phyloP scores from a whole-genome alignment of 2,329 filamentous ascomycete species.

The Emericellopsis atlantica region DNA sequence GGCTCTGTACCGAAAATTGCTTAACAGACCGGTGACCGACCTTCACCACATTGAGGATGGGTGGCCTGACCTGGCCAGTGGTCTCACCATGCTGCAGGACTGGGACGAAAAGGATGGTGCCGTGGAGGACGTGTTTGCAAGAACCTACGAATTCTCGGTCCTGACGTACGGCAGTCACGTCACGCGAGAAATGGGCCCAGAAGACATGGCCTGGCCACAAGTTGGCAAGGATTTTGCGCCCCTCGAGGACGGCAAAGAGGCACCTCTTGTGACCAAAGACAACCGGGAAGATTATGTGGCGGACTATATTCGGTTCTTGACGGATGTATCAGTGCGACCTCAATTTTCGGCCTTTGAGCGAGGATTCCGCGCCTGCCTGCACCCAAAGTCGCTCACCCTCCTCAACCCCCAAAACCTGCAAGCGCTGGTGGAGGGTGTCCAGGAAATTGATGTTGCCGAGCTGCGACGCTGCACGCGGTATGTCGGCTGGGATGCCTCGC shows the following conservation, averaged over 20 bases:
- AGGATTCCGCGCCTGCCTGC: constrained; percentile 68
- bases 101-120: constrained; percentile 66
- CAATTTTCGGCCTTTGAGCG: constrained; percentile 72
- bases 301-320: constrained; percentile 78
- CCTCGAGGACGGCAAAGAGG: constrained; percentile 31
- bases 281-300: constrained; percentile 70
- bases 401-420: constrained; percentile 61
- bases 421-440: constrained; percentile 69
- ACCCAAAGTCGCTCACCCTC: constrained; percentile 57
- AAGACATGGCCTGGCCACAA: constrained; percentile 38
- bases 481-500: constrained; percentile 62
- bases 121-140: constrained; percentile 69
- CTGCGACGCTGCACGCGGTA: constrained; percentile 64
- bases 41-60: constrained; percentile 73
- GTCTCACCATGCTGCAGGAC: constrained; percentile 58
- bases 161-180: constrained; percentile 43
- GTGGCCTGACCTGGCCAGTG: constrained; percentile 71
- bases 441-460: constrained; percentile 65
- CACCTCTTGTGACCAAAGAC: constrained; percentile 64
- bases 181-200: constrained; percentile 39
- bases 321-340: constrained; percentile 60
- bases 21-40: constrained; percentile 55
- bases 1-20: constrained; percentile 69
- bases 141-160: constrained; percentile 77
- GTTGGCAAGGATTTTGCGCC: constrained; percentile 37